phyloP scores from a whole-genome alignment of 176 grass and related monocot genomes.

The Miscanthus lutarioriparius region DNA sequence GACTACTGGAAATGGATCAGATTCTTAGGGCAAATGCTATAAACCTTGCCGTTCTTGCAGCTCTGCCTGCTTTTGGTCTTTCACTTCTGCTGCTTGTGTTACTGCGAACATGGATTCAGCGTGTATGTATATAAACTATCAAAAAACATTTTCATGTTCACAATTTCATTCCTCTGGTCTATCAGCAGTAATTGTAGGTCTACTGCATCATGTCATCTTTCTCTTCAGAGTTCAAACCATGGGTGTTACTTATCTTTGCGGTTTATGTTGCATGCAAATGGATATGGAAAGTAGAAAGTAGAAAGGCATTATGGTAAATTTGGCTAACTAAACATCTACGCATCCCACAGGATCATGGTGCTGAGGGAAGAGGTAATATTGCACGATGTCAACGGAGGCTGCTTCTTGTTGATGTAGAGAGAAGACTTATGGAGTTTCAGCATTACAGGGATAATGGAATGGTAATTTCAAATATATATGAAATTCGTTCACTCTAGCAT shows the following conservation, averaged over 20 bases:
- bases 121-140: constrained; percentile 56
- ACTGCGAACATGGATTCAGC: constrained; percentile 68
- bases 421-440: constrained; percentile 79
- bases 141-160: constrained; percentile 17
- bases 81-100: constrained; percentile 67
- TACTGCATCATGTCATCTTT: constrained; percentile 4
- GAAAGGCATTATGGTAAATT: constrained; percentile 1
- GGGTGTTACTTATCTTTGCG: not conserved
- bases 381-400: constrained; percentile 84
- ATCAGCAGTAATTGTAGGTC: not conserved
- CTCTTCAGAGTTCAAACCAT: not conserved
- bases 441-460: constrained; percentile 63
- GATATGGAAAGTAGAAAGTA: constrained; percentile 28
- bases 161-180: not conserved
- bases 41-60: constrained; percentile 97
- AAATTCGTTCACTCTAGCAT: not conserved
- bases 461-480: constrained; percentile 52
- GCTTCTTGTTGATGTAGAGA: constrained; percentile 83
- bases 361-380: constrained; percentile 85
- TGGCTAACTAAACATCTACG: constrained; percentile 35
- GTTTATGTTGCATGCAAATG: not conserved
- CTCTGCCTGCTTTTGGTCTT: constrained; percentile 87
- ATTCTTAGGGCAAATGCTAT: constrained; percentile 96
- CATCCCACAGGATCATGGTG: constrained; percentile 74
- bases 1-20: constrained; percentile 95